A percentile compares a stretch with the other conserved stretches of the same genome.
These are phyloP conservation scores for Tylopilus orsonianus DNA, from an alignment of 1,284 basidiomycete genomes.

Conservation along the genomic window DNA sequence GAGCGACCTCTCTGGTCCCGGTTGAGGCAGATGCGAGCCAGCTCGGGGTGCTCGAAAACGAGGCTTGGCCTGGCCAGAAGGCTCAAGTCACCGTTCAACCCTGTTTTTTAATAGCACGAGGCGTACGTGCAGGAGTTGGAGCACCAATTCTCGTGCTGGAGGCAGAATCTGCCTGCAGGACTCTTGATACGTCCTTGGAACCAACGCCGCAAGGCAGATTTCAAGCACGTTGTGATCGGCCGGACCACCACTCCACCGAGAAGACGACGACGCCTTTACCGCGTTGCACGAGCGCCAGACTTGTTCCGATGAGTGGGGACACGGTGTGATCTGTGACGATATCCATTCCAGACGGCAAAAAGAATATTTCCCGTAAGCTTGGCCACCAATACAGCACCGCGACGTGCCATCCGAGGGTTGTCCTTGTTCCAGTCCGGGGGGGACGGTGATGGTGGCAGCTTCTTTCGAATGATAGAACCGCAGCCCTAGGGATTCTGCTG, in stretches of 20 bases:
- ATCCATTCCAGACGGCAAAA: background rate
- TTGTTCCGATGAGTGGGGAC: too few species aligned
- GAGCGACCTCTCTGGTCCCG: background rate
- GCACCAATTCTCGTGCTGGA: constrained; percentile 6
- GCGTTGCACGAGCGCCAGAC: background rate
- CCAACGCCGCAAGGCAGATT: background rate
- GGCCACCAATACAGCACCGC: too few species aligned
- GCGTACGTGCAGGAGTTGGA: constrained; percentile 1
- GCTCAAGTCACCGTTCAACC: background rate
- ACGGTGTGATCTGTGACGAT: too few species aligned
- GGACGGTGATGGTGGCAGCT: background rate
- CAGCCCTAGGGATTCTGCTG: background rate
- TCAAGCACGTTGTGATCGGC: constrained; percentile 1
- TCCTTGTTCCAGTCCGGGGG: background rate
- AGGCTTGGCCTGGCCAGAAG: background rate
- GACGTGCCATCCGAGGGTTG: background rate
- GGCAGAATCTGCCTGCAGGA: background rate
- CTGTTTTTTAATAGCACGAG: constrained; percentile 9
- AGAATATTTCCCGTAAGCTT: background rate
- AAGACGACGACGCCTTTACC: background rate
- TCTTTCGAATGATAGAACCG: constrained; percentile 10
- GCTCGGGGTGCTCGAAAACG: constrained; percentile 1
- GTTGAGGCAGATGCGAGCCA: constrained; percentile 2
- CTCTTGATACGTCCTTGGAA: too few species aligned
- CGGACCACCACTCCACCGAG: background rate